Percentiles rank a stretch among this genome's conserved stretches.
Conservation (phyloP, 306 rosid genomes). For the Ceratonia siliqua region DNA sequence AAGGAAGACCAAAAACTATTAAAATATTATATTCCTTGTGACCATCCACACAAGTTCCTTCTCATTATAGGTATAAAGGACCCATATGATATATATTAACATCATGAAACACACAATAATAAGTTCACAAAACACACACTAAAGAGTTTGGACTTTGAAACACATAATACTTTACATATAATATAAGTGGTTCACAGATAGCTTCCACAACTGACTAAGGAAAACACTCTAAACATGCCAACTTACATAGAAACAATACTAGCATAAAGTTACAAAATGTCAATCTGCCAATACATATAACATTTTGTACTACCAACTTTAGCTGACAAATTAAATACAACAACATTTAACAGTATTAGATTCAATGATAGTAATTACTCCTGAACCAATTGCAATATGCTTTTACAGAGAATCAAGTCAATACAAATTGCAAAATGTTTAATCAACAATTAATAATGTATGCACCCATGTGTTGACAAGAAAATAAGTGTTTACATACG, state of each 20-base stretch:
- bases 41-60: slow-evolving; percentile 5
- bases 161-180: neutral
- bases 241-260: neutral
- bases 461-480: neutral
- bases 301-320: neutral
- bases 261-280: neutral
- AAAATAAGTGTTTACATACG: slow-evolving; percentile 51
- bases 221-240: neutral
- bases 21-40: slow-evolving; percentile 10
- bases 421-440: neutral
- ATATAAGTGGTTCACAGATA: neutral
- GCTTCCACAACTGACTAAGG: neutral
- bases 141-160: neutral
- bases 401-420: slow-evolving; percentile 3
- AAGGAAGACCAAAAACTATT: slow-evolving; percentile 22
- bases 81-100: neutral
- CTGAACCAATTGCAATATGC: slow-evolving; percentile 4
- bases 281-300: neutral
- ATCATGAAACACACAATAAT: neutral
- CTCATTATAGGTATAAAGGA: neutral
- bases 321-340: slow-evolving; percentile 2
- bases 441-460: neutral
- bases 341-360: neutral
- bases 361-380: slow-evolving; percentile 6
- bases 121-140: neutral